A percentile compares a stretch with the other conserved stretches of the same genome.
These are phyloP conservation scores for Myriangium duriaei DNA, from an alignment of 2,329 filamentous ascomycete genomes.

Conservation along the genomic window DNA sequence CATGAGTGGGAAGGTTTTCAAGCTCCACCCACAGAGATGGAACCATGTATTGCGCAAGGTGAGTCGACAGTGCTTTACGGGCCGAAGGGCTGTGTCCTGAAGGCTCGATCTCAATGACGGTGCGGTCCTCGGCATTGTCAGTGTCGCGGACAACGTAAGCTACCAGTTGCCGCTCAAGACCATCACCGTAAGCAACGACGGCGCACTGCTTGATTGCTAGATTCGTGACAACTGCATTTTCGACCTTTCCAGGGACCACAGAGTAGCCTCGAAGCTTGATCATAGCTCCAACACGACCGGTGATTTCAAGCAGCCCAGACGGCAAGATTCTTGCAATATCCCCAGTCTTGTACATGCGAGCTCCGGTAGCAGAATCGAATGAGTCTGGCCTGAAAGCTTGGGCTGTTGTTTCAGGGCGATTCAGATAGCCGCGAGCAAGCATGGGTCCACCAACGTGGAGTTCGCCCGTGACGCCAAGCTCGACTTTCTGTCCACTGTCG, in stretches of 20 bases:
- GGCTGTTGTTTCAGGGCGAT: constrained; percentile 64
- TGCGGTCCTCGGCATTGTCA: constrained; percentile 45
- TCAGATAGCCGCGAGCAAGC: constrained; percentile 65
- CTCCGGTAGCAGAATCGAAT: constrained; percentile 46
- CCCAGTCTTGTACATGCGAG: constrained; percentile 63
- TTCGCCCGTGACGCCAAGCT: constrained; percentile 53
- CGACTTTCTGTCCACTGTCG: constrained; percentile 52
- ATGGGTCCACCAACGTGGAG: constrained; percentile 63
- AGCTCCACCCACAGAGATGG: constrained; percentile 66
- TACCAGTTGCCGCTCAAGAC: constrained; percentile 60
- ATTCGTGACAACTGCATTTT: constrained; percentile 57
- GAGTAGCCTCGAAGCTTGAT: constrained; percentile 72
- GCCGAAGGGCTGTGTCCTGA: constrained; percentile 59
- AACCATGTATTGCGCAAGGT: constrained; percentile 74
- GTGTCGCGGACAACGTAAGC: constrained; percentile 63
- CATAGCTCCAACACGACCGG: constrained; percentile 64
- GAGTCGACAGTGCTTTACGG: constrained; percentile 49
- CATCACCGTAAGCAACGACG: constrained; percentile 62
- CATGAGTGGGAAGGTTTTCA: constrained; percentile 58
- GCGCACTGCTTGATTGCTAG: constrained; percentile 60
- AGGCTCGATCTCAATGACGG: constrained; percentile 53
- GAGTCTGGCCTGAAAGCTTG: constrained; percentile 57
- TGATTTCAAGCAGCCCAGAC: constrained; percentile 60
- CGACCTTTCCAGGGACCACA: constrained; percentile 63
- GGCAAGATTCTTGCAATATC: constrained; percentile 56